These are phyloP conservation scores for Eucalyptus lansdowneana DNA, from an alignment of 345 rosid species.

Conservation along the genomic window DNA sequence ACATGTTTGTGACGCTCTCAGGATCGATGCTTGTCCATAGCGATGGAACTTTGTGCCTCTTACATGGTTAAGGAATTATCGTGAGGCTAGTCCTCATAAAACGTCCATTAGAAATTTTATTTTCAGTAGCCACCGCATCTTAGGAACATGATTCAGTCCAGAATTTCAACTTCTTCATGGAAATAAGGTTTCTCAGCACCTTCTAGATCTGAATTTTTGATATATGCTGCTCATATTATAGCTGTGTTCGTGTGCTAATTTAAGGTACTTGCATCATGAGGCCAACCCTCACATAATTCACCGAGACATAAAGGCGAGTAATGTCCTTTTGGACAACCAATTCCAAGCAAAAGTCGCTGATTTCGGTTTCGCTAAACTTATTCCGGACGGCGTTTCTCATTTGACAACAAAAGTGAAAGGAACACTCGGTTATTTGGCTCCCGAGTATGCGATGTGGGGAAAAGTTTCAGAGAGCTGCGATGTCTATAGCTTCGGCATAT, in stretches of 20 bases:
- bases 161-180: not conserved
- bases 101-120: not conserved
- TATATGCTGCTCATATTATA: not conserved
- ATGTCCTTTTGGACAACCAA: slow-evolving; percentile 40
- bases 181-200: not conserved
- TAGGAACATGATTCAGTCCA: not conserved
- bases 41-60: not conserved
- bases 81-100: not conserved
- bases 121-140: not conserved
- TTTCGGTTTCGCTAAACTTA: slow-evolving; percentile 62
- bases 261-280: slow-evolving; percentile 58
- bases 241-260: not conserved
- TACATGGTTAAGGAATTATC: not conserved
- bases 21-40: not conserved
- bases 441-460: slow-evolving; percentile 85
- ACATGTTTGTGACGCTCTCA: not conserved
- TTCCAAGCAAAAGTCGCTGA: slow-evolving; percentile 59
- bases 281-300: slow-evolving; percentile 63
- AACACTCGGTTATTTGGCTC: slow-evolving; percentile 58
- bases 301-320: slow-evolving; percentile 61
- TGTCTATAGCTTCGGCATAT: slow-evolving; percentile 57
- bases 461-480: slow-evolving; percentile 58
- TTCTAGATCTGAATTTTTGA: not conserved
- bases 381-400: slow-evolving; percentile 53
- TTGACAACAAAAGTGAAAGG: slow-evolving; percentile 64